Base-by-base conservation (phyloP, 306 rosid species). In the Urtica urens region DNA sequence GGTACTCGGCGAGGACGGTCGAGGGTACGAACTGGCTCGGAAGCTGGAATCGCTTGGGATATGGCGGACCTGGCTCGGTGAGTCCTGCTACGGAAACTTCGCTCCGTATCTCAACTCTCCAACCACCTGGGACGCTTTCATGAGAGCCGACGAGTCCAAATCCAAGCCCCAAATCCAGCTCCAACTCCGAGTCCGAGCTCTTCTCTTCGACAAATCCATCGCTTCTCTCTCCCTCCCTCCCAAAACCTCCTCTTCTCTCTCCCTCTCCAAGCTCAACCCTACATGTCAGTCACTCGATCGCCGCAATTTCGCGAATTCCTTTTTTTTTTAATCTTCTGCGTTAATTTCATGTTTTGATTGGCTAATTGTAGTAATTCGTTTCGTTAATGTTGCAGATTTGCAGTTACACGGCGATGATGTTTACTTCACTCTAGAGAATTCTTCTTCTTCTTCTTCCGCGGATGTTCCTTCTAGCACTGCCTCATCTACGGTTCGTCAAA, bases 101-200 rank as follows among this genome's bases (percentile, higher is more conserved):
- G 62, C 63, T 0, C 87, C 55, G 3, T 84, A 49, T 57, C 93
- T 88, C 53, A 51, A 62, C 45, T 84, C 95, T 2, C 79, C 87
- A 40, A 60, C 97, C 26, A 27, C 86, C 0, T 44, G 49, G 49
- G 27, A 28, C 27, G 6, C 49, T 5, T 44, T 26, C 71, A 67
- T 90, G 76, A 44, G 74, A 37, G 33, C 62, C 55, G 78, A 80
- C 63, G 72, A 70, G 25, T 64, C 94, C 63, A 79, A 79, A 63
- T 68, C 96, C 60, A 75, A 80, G 70, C 74, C 80, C 49, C 92
- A 72, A 64, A 58, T 81, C 58, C 80, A 67, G 7, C 93, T 90
- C 33, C 97, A 84, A 27, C 90, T 90, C 63, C 55, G 95, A 30
- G 97, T 72, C 25, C 90, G 97, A 12, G 95, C 97, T 0, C 97